Conservation (phyloP, 176 grass and related monocot species). For the Carex myosuroides region DNA sequence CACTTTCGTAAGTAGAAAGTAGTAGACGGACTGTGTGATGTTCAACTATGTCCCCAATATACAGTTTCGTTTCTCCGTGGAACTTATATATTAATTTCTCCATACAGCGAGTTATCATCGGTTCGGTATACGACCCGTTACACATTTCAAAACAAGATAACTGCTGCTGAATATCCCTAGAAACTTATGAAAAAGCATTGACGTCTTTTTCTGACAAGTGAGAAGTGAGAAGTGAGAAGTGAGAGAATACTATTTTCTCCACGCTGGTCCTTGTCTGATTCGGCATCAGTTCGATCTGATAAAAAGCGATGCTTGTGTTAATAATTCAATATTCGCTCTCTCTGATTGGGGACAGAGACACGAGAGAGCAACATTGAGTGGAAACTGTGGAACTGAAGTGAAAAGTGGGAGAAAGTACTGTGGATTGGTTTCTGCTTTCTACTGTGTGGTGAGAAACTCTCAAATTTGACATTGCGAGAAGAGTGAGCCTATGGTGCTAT, state of each 20-base stretch:
- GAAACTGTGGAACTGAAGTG: not conserved
- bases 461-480: not conserved
- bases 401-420: too few species aligned
- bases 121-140: not conserved
- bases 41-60: not conserved
- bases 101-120: too few species aligned
- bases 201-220: not conserved
- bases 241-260: not conserved
- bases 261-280: conserved; percentile 2
- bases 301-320: not conserved
- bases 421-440: not conserved
- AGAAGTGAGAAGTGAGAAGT: not conserved
- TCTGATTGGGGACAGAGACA: not conserved
- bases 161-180: not conserved
- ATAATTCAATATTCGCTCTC: not conserved
- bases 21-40: not conserved
- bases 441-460: not conserved
- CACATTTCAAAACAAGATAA: not conserved
- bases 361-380: not conserved
- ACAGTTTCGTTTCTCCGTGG: not conserved
- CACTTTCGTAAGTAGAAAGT: not conserved
- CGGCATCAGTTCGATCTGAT: not conserved
- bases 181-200: not conserved
- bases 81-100: too few species aligned
- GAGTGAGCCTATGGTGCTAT: too few species aligned